Conservation (phyloP, 768 basidiomycete species). For the Strobilomyces echinocephalus region DNA sequence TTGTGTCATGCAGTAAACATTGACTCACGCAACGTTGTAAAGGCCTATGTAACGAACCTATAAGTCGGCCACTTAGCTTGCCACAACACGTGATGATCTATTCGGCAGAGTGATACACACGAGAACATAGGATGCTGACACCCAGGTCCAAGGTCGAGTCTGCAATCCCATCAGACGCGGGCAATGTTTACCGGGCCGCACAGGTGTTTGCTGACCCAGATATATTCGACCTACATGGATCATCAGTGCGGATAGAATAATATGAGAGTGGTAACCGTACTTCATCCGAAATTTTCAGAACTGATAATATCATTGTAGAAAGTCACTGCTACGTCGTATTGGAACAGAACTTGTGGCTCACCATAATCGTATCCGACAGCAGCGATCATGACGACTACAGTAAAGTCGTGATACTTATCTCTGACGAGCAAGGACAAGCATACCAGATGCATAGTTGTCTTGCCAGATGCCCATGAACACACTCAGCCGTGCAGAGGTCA, state of each 20-base stretch:
- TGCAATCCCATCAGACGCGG: background rate
- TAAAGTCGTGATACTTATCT: background rate
- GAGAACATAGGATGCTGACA: background rate
- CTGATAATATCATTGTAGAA: background rate
- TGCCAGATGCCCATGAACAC: background rate
- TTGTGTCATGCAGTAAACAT: background rate
- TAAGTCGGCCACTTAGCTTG: background rate
- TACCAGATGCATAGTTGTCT: background rate
- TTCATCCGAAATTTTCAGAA: constrained; percentile 8
- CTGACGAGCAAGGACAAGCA: background rate
- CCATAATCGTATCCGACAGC: background rate
- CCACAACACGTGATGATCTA: background rate
- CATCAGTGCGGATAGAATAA: background rate
- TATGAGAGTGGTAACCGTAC: background rate
- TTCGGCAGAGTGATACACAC: background rate
- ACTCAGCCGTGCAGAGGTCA: too few relatives aligned
- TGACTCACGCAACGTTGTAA: background rate
- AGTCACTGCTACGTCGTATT: background rate
- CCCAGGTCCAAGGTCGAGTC: background rate
- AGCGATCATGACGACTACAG: background rate
- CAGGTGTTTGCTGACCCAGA: background rate
- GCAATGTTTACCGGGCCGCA: background rate
- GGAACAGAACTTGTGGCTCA: background rate
- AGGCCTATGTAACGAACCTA: constrained; percentile 10
- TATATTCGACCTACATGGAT: background rate